phyloP scores from a whole-genome alignment of 306 rosid species.

The Calophaca sinica region DNA sequence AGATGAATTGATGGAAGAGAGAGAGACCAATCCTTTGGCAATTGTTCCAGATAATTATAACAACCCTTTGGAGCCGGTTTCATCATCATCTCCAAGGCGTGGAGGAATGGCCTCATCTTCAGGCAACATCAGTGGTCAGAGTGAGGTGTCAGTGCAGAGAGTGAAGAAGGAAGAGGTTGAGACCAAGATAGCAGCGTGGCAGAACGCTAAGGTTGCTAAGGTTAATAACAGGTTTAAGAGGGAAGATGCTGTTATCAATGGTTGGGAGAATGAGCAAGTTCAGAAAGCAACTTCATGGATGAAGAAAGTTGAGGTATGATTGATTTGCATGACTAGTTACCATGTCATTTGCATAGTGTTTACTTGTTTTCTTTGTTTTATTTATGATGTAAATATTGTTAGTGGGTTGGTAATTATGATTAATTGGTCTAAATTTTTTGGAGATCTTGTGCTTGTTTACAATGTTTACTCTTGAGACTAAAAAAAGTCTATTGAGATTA shows the following conservation, averaged over 20 bases:
- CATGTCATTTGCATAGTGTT: neutral
- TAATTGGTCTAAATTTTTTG: conserved; percentile 2
- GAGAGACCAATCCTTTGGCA: conserved; percentile 83
- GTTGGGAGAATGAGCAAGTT: conserved; percentile 81
- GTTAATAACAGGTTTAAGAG: conserved; percentile 87
- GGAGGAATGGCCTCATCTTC: conserved; percentile 12
- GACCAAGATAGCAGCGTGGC: conserved; percentile 83
- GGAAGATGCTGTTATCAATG: conserved; percentile 79
- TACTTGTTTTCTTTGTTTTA: neutral
- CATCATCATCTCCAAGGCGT: conserved; percentile 33
- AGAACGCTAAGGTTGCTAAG: conserved; percentile 79
- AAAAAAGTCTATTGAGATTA: neutral
- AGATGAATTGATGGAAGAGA: conserved; percentile 69
- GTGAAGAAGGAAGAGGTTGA: conserved; percentile 90
- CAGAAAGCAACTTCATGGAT: conserved; percentile 80
- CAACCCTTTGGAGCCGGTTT: conserved; percentile 47
- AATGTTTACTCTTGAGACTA: conserved; percentile 38
- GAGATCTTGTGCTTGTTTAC: conserved; percentile 29
- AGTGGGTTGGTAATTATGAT: conserved; percentile 28
- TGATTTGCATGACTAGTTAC: too few species aligned
- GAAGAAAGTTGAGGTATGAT: conserved; percentile 86
- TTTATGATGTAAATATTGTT: neutral
- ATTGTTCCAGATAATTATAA: conserved; percentile 67
- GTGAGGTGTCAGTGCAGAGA: conserved; percentile 60
- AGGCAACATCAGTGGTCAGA: neutral